phyloP scores from a whole-genome alignment of 768 basidiomycete genomes.

The Lactarius hatsudake region DNA sequence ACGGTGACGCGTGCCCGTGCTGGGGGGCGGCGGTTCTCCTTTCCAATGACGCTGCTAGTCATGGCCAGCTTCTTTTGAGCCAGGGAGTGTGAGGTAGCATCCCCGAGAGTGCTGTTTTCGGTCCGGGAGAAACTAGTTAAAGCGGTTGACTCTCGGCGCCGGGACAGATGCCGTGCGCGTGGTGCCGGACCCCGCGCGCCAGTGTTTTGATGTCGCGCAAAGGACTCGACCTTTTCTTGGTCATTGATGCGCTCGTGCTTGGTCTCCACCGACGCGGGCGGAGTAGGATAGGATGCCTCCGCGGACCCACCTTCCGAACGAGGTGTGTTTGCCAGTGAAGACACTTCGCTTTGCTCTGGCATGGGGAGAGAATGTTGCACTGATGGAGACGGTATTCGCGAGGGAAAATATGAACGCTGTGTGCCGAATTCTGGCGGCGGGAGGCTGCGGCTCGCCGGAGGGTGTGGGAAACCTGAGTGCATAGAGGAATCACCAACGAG shows the following conservation, averaged over 20 bases:
- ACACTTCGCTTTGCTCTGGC: background rate
- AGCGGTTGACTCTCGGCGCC: slow-evolving; percentile 2
- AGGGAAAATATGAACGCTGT: slow-evolving; percentile 1
- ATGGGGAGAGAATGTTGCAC: background rate
- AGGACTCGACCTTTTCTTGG: background rate
- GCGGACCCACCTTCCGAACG: background rate
- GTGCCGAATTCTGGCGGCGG: background rate
- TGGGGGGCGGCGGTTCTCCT: slow-evolving; percentile 14
- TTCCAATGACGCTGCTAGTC: slow-evolving; percentile 1
- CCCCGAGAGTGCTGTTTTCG: background rate
- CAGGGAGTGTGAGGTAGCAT: background rate
- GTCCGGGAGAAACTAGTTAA: background rate
- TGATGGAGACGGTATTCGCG: slow-evolving; percentile 11
- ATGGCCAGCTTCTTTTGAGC: background rate
- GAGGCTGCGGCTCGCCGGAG: background rate
- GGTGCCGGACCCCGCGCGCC: background rate
- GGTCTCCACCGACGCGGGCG: background rate
- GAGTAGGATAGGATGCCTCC: background rate
- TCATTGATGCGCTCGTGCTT: background rate
- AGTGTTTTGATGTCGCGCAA: background rate
- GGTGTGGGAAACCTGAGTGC: background rate
- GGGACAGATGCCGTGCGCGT: background rate
- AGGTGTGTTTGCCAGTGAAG: background rate
- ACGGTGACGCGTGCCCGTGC: background rate
- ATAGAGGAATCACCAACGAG: background rate